These are phyloP conservation scores for Pisolithus microcarpus DNA, from an alignment of 768 basidiomycete species.

Conservation along the genomic window DNA sequence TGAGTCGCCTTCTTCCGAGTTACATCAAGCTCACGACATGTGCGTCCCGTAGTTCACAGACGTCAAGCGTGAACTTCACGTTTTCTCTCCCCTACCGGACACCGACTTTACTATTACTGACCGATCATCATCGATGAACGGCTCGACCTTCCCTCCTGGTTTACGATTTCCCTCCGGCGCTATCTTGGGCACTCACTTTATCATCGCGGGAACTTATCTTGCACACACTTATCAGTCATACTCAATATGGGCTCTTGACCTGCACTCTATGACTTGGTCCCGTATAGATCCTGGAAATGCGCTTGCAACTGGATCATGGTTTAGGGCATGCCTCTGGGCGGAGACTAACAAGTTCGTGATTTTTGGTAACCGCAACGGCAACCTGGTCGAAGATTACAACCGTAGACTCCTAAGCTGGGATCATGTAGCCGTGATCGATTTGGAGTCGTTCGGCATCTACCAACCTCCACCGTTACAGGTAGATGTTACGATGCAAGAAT, in stretches of 20 bases:
- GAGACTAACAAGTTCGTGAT: constrained; percentile 81
- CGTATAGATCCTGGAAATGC: constrained; percentile 85
- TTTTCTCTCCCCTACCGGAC: constrained; percentile 76
- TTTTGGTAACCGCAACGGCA: constrained; percentile 84
- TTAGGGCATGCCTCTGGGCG: constrained; percentile 83
- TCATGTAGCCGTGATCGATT: constrained; percentile 82
- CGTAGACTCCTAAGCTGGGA: constrained; percentile 87
- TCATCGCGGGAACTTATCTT: constrained; percentile 93
- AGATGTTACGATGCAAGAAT: constrained; percentile 69
- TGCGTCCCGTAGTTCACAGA: constrained; percentile 68
- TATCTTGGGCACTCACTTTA: constrained; percentile 82
- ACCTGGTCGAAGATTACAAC: constrained; percentile 89
- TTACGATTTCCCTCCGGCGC: constrained; percentile 95
- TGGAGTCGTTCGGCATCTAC: constrained; percentile 95
- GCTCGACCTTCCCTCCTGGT: constrained; percentile 82
- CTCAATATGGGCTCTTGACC: constrained; percentile 93
- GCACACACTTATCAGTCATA: constrained; percentile 92
- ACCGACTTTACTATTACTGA: constrained; percentile 74
- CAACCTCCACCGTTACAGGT: constrained; percentile 67
- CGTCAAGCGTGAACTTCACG: constrained; percentile 90
- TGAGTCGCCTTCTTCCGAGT: constrained; percentile 30
- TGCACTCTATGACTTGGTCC: constrained; percentile 76
- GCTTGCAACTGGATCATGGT: constrained; percentile 88
- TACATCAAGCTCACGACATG: constrained; percentile 5
- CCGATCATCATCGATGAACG: constrained; percentile 74